Percentiles rank a stretch among this genome's conserved stretches.
phyloP scores from a whole-genome alignment of 176 grass and related monocot species.

The Pharus latifolius region DNA sequence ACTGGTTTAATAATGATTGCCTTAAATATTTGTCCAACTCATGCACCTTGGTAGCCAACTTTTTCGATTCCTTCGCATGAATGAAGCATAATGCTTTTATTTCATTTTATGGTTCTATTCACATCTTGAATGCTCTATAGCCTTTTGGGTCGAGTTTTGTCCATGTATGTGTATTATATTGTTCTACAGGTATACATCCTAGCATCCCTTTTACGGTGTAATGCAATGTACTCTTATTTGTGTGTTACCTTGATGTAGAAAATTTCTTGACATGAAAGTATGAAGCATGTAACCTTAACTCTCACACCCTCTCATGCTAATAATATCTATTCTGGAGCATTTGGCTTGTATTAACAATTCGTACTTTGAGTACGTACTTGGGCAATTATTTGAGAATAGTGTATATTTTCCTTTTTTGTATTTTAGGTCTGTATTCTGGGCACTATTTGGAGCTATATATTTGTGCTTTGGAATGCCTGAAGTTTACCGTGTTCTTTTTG shows the following conservation, averaged over 20 bases:
- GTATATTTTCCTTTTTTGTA: background rate
- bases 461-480: conserved; percentile 99
- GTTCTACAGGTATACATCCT: background rate
- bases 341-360: background rate
- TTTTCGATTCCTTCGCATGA: background rate
- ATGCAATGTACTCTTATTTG: background rate
- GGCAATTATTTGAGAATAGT: background rate
- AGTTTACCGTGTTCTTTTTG: conserved; percentile 94
- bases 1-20: background rate
- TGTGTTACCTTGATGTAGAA: background rate
- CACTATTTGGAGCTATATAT: conserved; percentile 98
- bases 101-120: background rate
- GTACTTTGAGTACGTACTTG: background rate
- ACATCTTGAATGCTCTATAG: background rate
- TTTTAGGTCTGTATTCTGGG: conserved; percentile 90
- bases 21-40: background rate
- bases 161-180: background rate
- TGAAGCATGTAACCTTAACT: background rate
- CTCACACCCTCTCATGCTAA: background rate
- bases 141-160: background rate
- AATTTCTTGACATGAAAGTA: background rate
- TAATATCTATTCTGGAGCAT: background rate
- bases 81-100: background rate
- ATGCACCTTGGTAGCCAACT: no score
- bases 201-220: background rate